Evolutionary conservation across 345 rosid genomes (phyloP), one percentile per base, ranked within the genome.

Genomic region (Eutrema heterophyllum): DNA sequence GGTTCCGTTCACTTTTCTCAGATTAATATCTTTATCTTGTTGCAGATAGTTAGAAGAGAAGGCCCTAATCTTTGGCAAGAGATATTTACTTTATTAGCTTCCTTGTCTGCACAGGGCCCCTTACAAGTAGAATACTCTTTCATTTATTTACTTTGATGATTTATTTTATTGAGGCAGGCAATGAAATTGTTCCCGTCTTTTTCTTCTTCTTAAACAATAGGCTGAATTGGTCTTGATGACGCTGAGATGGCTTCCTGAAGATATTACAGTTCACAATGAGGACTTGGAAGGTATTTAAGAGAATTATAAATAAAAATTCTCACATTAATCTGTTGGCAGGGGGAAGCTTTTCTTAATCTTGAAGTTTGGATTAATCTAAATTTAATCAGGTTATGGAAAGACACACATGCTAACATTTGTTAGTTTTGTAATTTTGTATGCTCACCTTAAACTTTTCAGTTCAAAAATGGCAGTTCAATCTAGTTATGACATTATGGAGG

Each of bases 201-300:
- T 40, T 35, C 1, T 52, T 44, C 29, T 4, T 68, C 56, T 71
- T 79, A 64, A 38, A 67, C 50, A 27, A 60, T 48, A 91, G 98
- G 96, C 93, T 64, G 97, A 91, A 82, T 65, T 93, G 83, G 91
- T 86, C 71, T 78, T 87, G 2, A 88, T 93, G 93, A 88, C 80
- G 82, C 82, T 93, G 74, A 86, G 94, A 77, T 93, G 97, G 98
- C 96, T 93, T 80, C 98, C 98, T 33, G 97, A 91, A 85, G 97
- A 93, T 84, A 91, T 93, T 73, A 89, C 96, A 5, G 90, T 93
- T 71, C 98, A 93, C 86, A 89, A 93, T 75, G 97, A 93, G 82
- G 98, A 93, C 86, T 77, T 93, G 78, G 97, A 93, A 89, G 98
- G 97, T 93, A 77, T 63, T 13, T 48, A 41, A 41, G 63, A 74